Evolutionary conservation across 2,329 filamentous ascomycete genomes (phyloP), one percentile per base, ranked within the genome.

Genomic region (Botrytis medusae): DNA sequence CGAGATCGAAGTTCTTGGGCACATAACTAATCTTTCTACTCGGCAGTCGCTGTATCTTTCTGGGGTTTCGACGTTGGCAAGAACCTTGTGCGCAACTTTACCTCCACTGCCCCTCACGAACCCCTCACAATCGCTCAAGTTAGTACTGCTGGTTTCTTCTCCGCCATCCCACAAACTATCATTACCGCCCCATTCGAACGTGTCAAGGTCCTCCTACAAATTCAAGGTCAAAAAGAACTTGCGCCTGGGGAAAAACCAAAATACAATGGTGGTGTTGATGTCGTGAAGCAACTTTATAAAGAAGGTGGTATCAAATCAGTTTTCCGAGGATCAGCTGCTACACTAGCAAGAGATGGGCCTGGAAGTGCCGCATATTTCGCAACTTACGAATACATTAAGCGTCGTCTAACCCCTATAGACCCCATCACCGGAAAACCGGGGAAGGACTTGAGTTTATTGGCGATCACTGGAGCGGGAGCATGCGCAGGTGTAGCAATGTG

Each of bases 131-230:
- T 98, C 80, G 92, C 87, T 61, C 96, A 99, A 83, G 91, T 97
- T 84, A 96, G 93, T 48, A 89, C 93, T 51, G 96, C 96, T 22
- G 96, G 96, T 76, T 98, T 98, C 89, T 97, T 99, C 89, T 97
- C 93, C 81, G 96, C 96, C 75, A 92, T 99, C 74, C 96, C 96
- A 80, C 97, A 97, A 94, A 99, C 96, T 6, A 84, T 93, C 83
- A 98, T 99, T 85, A 98, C 96, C n/a, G 96, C 96, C 7, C 96
- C 96, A 75, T 98, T 99, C 82, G 96, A 99, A 87, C 95, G 96
- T 80, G 94, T 99, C 79, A 99, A 99, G 85, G 95, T 99, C 72
- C 94, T 99, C 76, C 91, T 99, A 1, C 96, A 99, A 83, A 97
- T 98, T 78, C 96, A 98, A 84, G 95, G 94, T 80, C 94, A 98